phyloP scores from a whole-genome alignment of 768 basidiomycete genomes.

The Tulasnella calospora region DNA sequence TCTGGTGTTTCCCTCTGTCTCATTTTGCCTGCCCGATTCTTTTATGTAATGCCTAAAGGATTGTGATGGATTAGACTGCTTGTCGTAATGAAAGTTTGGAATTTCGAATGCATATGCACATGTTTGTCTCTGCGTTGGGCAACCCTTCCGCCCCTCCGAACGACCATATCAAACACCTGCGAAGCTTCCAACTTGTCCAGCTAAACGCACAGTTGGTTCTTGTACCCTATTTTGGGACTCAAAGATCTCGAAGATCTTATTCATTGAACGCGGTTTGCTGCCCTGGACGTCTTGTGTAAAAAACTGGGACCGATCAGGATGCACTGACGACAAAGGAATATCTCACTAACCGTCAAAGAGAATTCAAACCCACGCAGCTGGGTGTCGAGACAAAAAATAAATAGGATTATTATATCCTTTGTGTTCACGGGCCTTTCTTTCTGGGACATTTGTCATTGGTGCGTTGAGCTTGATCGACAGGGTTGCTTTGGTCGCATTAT shows the following conservation, averaged over 20 bases:
- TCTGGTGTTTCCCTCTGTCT: not conserved
- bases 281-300: not conserved
- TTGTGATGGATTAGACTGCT: not conserved
- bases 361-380: not conserved
- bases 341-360: not conserved
- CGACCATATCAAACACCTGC: not conserved
- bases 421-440: not conserved
- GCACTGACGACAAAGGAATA: not conserved
- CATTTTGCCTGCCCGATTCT: not conserved
- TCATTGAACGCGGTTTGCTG: not conserved
- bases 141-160: slow-evolving; percentile 30
- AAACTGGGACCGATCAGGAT: slow-evolving; percentile 32
- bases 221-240: not conserved
- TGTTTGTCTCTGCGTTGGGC: not conserved
- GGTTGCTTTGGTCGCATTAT: not conserved
- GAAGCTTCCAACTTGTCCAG: not conserved
- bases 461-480: not conserved
- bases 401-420: not conserved
- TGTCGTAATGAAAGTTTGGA: not conserved
- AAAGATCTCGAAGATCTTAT: slow-evolving; percentile 56
- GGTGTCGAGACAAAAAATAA: not conserved
- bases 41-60: not conserved
- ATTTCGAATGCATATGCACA: slow-evolving; percentile 45
- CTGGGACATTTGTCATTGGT: not conserved
- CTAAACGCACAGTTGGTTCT: not conserved